phyloP scores from a whole-genome alignment of 2,329 filamentous ascomycete genomes.

The Aphanoascus verrucosus region DNA sequence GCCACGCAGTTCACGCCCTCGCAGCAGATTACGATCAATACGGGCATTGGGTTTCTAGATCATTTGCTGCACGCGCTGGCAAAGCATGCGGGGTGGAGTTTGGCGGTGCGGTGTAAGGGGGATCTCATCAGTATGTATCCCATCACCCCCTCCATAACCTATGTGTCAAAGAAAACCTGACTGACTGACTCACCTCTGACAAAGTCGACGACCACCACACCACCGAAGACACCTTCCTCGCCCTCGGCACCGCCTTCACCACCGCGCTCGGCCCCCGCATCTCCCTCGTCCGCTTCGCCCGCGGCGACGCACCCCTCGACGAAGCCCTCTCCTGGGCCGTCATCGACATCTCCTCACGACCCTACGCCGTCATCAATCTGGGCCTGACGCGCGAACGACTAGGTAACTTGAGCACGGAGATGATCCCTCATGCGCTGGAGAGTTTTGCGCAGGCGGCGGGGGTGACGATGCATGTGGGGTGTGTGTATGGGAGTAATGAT shows the following conservation, averaged over 20 bases:
- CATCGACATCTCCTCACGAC: constrained; percentile 86
- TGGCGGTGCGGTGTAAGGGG: constrained; percentile 70
- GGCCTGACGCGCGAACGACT: constrained; percentile 86
- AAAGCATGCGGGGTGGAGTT: constrained; percentile 91
- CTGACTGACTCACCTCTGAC: background rate
- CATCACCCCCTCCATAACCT: background rate
- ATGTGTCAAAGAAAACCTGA: background rate
- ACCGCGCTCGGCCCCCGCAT: constrained; percentile 63
- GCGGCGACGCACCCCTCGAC: constrained; percentile 85
- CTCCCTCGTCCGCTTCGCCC: constrained; percentile 82
- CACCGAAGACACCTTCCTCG: constrained; percentile 87
- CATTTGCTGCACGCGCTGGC: constrained; percentile 97
- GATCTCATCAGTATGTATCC: constrained; percentile 70
- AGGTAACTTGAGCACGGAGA: constrained; percentile 85
- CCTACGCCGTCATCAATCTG: constrained; percentile 71
- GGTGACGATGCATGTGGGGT: constrained; percentile 91
- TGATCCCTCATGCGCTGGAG: constrained; percentile 92
- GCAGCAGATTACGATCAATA: constrained; percentile 78
- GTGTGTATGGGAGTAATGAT: constrained; percentile 80
- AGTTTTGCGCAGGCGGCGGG: constrained; percentile 86
- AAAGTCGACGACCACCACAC: constrained; percentile 97
- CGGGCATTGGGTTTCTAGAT: constrained; percentile 93
- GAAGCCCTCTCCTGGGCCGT: constrained; percentile 90
- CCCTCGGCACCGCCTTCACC: constrained; percentile 77
- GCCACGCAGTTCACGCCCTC: constrained; percentile 74